These are phyloP conservation scores for Ulvella scutata DNA, from an alignment of 139 green algal genomes.

Conservation along the genomic window DNA sequence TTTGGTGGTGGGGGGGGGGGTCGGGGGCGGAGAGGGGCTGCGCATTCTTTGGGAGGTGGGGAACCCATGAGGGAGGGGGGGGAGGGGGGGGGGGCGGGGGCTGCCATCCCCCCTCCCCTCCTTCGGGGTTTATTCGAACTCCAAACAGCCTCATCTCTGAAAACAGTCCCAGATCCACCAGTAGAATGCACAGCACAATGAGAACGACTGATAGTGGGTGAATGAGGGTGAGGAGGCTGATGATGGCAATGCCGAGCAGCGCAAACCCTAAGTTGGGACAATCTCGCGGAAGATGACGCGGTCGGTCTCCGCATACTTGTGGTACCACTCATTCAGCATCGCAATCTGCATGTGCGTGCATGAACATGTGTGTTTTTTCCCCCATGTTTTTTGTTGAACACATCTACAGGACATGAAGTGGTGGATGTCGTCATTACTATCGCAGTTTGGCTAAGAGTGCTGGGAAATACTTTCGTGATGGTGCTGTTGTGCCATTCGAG, in stretches of 20 bases:
- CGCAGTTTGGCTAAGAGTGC: too few species aligned
- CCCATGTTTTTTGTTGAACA: too few species aligned
- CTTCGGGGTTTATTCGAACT: too few species aligned
- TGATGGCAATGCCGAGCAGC: background rate
- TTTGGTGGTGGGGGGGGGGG: too few species aligned
- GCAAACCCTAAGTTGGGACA: background rate
- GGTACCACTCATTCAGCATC: background rate
- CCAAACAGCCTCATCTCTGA: constrained; percentile 13
- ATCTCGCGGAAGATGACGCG: constrained; percentile 1
- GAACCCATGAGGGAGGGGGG: too few species aligned
- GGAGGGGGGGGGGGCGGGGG: too few species aligned
- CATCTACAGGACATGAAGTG: background rate
- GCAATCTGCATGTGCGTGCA: background rate
- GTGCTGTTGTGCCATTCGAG: background rate
- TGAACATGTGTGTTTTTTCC: too few species aligned
- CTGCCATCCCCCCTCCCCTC: too few species aligned
- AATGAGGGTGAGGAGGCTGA: constrained; percentile 7
- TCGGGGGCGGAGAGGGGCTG: too few species aligned
- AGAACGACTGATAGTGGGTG: background rate
- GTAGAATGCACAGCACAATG: constrained; percentile 8
- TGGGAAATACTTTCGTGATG: background rate
- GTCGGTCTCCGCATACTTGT: constrained; percentile 7
- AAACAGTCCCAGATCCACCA: constrained; percentile 10
- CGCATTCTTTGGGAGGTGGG: too few species aligned
- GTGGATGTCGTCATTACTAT: too few species aligned